Evolutionary conservation across 495 filamentous ascomycete species (phyloP).

Genomic region (Penicillium paxilli): DNA sequence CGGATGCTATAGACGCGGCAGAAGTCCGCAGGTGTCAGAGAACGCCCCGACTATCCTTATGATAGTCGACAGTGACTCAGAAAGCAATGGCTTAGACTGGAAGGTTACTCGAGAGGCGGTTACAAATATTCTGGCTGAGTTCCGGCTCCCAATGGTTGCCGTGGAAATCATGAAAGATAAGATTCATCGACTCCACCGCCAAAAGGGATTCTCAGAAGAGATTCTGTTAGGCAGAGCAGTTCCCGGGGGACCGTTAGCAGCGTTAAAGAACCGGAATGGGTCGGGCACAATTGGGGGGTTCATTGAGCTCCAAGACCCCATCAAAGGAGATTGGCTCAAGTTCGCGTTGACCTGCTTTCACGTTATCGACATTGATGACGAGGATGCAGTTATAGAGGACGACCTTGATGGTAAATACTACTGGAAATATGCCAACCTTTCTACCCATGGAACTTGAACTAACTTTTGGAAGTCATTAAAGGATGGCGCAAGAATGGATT

Average conservation of each 20-base stretch:
- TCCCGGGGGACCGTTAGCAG: background rate
- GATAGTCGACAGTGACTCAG: background rate
- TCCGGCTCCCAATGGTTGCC: background rate
- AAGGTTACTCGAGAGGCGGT: background rate
- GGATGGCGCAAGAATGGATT: background rate
- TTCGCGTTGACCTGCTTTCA: constrained; percentile 1
- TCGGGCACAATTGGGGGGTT: background rate
- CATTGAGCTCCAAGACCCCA: background rate
- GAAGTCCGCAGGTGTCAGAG: too few relatives aligned
- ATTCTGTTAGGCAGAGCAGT: background rate
- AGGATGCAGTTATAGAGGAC: background rate
- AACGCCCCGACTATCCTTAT: background rate
- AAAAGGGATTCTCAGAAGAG: background rate
- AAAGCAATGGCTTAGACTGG: background rate
- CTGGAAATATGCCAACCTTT: background rate
- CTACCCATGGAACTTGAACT: background rate
- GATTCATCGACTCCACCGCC: background rate
- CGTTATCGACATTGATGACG: background rate
- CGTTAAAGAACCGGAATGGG: background rate
- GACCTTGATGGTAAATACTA: background rate
- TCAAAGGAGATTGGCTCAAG: background rate
- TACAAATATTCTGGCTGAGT: background rate
- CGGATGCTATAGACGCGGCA: too few relatives aligned
- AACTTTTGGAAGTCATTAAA: background rate
- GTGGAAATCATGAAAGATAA: constrained; percentile 1